Evolutionary conservation across 441 rosid species (phyloP).

Genomic region (Iberis amara): DNA sequence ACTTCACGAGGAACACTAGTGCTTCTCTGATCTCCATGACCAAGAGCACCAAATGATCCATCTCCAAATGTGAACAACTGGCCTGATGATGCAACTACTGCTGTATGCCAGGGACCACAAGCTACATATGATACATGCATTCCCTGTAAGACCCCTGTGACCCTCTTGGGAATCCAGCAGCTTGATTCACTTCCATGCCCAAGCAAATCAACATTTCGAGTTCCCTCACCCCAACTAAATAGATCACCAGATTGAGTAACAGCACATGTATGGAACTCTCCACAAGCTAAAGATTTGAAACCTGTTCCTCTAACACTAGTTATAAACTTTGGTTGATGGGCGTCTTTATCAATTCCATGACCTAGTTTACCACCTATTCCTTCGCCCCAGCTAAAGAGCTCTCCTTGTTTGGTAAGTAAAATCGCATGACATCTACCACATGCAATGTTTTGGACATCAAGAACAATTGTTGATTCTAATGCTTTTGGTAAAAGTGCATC

Average conservation of each 20-base stretch:
- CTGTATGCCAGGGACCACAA: conserved; percentile 95
- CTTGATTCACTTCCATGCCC: conserved; percentile 86
- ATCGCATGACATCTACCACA: conserved; percentile 77
- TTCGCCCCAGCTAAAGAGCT: conserved; percentile 83
- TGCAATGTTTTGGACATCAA: conserved; percentile 65
- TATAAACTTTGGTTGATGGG: conserved; percentile 58
- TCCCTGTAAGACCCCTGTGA: conserved; percentile 57
- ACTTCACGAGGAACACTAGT: conserved; percentile 63
- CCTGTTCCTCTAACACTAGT: conserved; percentile 50
- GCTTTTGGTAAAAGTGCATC: conserved; percentile 62
- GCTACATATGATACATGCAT: conserved; percentile 54
- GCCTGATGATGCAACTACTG: conserved; percentile 68
- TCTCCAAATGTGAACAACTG: conserved; percentile 88
- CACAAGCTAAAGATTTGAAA: conserved; percentile 70
- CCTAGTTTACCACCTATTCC: conserved; percentile 86
- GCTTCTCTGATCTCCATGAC: conserved; percentile 68
- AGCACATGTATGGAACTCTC: conserved; percentile 82
- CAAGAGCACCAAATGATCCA: conserved; percentile 85
- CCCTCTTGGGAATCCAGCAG: conserved; percentile 77
- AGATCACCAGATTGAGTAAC: conserved; percentile 77
- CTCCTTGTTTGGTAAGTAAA: conserved; percentile 76
- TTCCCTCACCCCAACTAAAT: conserved; percentile 90
- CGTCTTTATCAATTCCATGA: conserved; percentile 63
- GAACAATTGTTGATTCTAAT: conserved; percentile 54
- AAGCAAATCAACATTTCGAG: conserved; percentile 55